phyloP scores from a whole-genome alignment of 2,329 filamentous ascomycete genomes.

The Colletotrichum theobromicola region DNA sequence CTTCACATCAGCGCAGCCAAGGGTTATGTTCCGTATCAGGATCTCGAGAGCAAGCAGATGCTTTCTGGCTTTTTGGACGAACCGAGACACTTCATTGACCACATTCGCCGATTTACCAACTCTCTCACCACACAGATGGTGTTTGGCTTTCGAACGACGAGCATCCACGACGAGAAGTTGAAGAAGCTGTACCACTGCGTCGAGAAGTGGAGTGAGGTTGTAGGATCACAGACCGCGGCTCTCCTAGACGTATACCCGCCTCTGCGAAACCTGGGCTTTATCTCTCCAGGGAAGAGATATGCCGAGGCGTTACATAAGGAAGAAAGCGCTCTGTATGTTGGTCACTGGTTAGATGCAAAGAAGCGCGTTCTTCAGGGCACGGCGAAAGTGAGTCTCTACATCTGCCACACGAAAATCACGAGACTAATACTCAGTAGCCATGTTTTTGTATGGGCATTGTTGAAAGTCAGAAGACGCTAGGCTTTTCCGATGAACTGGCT shows the following conservation, averaged over 20 bases:
- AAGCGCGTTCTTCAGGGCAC: slow-evolving; percentile 13
- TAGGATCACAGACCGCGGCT: slow-evolving; percentile 41
- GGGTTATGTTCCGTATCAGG: slow-evolving; percentile 41
- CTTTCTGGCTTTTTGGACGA: slow-evolving; percentile 34
- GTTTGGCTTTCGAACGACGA: slow-evolving; percentile 50
- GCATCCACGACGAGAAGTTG: slow-evolving; percentile 46
- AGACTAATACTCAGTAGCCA: slow-evolving; percentile 23
- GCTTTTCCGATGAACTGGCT: slow-evolving; percentile 34
- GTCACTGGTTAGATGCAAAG: slow-evolving; percentile 22
- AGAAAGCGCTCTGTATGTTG: slow-evolving; percentile 18
- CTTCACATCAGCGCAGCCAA: slow-evolving; percentile 41
- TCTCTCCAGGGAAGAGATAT: slow-evolving; percentile 25
- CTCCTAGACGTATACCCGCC: slow-evolving; percentile 52
- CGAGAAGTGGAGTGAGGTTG: slow-evolving; percentile 37
- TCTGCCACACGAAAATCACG: neutral
- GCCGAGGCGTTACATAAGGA: slow-evolving; percentile 37
- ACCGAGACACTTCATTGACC: slow-evolving; percentile 46
- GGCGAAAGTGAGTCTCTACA: slow-evolving; percentile 1
- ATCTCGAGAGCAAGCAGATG: slow-evolving; percentile 53
- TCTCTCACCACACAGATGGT: slow-evolving; percentile 56
- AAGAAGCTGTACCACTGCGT: slow-evolving; percentile 48
- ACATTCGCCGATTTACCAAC: slow-evolving; percentile 54
- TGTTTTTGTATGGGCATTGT: slow-evolving; percentile 31
- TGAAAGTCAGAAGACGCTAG: slow-evolving; percentile 22
- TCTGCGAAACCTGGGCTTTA: slow-evolving; percentile 27